These are phyloP conservation scores for Heterobasidion annosum DNA, from an alignment of 1,284 basidiomycete species.

Conservation along the genomic window DNA sequence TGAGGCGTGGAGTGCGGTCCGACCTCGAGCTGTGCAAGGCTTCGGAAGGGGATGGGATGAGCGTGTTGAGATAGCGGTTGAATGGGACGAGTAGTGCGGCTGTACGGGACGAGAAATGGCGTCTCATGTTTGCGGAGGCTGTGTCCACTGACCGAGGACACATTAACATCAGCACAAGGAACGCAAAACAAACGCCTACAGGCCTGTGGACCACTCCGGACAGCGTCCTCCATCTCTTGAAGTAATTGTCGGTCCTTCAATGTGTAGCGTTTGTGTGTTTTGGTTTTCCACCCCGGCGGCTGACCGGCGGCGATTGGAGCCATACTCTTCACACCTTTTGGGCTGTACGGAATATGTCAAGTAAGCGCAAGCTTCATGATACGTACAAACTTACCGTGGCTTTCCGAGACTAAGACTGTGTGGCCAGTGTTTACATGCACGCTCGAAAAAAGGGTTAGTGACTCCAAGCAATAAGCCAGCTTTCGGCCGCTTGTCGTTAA, in stretches of 20 bases:
- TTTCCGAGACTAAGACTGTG: slow-evolving; percentile 71
- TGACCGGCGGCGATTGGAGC: slow-evolving; percentile 34
- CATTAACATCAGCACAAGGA: neutral
- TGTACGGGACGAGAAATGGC: slow-evolving; percentile 84
- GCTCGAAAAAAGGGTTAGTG: slow-evolving; percentile 92
- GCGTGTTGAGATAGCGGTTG: slow-evolving; percentile 86
- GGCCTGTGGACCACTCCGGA: slow-evolving; percentile 35
- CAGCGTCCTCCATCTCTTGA: slow-evolving; percentile 54
- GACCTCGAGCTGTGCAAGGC: neutral
- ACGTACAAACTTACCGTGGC: slow-evolving; percentile 8
- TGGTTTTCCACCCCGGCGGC: slow-evolving; percentile 66
- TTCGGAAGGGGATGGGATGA: slow-evolving; percentile 59
- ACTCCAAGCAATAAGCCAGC: slow-evolving; percentile 83
- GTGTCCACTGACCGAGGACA: slow-evolving; percentile 35
- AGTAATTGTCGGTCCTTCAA: slow-evolving; percentile 77
- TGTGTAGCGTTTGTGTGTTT: slow-evolving; percentile 76
- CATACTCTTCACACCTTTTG: neutral
- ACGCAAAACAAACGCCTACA: slow-evolving; percentile 32
- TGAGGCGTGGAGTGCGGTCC: slow-evolving; percentile 32
- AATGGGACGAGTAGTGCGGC: slow-evolving; percentile 87
- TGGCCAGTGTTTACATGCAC: slow-evolving; percentile 87
- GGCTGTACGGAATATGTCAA: neutral
- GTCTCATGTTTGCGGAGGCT: slow-evolving; percentile 63
- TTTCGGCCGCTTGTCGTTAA: slow-evolving; percentile 80
- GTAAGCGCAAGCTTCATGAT: neutral